These are phyloP conservation scores for Paecilomyces dactylethromorphus DNA, from an alignment of 2,329 filamentous ascomycete genomes.

Conservation along the genomic window DNA sequence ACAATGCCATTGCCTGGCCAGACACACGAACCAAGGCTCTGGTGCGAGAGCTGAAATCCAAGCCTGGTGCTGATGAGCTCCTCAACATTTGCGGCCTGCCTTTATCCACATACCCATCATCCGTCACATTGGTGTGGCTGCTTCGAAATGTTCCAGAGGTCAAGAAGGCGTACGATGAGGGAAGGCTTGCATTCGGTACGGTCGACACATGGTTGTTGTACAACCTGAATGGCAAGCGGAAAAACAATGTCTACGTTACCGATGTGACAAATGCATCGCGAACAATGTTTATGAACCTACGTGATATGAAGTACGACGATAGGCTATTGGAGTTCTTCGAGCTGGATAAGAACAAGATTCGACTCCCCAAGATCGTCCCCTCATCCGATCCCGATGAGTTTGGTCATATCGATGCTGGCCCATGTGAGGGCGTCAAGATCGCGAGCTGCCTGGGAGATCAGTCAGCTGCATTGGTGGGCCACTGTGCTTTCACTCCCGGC, in stretches of 20 bases:
- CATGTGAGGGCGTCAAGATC: constrained; percentile 64
- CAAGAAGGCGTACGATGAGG: constrained; percentile 66
- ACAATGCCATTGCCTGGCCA: constrained; percentile 85
- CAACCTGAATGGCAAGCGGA: constrained; percentile 65
- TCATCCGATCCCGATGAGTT: constrained; percentile 71
- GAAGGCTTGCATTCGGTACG: constrained; percentile 74
- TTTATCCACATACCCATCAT: constrained; percentile 81
- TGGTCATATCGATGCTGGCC: constrained; percentile 59
- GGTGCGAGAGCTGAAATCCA: constrained; percentile 68
- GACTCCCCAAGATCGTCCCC: constrained; percentile 74
- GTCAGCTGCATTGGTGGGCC: constrained; percentile 77
- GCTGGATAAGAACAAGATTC: constrained; percentile 64
- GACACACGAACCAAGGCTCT: constrained; percentile 73
- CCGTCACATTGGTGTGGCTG: constrained; percentile 78
- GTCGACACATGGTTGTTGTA: constrained; percentile 86
- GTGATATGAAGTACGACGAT: constrained; percentile 73
- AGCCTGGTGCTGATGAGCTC: constrained; percentile 62
- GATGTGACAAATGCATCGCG: constrained; percentile 83
- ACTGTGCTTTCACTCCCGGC: constrained; percentile 75
- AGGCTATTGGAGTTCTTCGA: constrained; percentile 71
- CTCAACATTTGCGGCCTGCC: constrained; percentile 70
- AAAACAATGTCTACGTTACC: constrained; percentile 67
- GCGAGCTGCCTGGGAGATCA: constrained; percentile 85
- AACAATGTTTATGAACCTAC: constrained; percentile 92
- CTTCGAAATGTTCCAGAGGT: constrained; percentile 65